Evolutionary conservation across 1,284 basidiomycete species (phyloP), one percentile per base, ranked within the genome.

Genomic region (Exsudoporus floridanus): DNA sequence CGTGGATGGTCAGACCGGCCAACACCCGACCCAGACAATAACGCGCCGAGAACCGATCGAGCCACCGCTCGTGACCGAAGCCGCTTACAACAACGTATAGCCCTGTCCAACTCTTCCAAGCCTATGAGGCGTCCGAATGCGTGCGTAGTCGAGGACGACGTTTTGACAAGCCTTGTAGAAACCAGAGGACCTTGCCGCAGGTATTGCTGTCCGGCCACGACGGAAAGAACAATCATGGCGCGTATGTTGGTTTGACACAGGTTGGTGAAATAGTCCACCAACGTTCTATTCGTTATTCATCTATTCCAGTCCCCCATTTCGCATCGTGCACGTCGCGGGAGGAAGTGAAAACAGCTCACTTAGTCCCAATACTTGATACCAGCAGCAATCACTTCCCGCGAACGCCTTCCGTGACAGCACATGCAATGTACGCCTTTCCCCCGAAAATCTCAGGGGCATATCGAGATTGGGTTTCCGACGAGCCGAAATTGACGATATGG

Each of bases 221-320:
- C 31, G 33, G 18, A 9, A 41, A 33, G 34, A 33, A 7, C 5
- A 30, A 38, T 5, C 5, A 49, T 5, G 19, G 3, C 31, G 30
- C 64, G n/a, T 34, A 81, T 82, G 57, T 87, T 82, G 18, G 87
- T 89, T 62, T 74, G 80, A 70, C 86, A 90, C 0, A 82, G 81
- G 3, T 87, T 88, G 1, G 87, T 90, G 70, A 94, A 93, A 70
- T 83, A 89, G 65, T 89, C 87, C 5, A 86, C 81, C 63, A 87
- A 90, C 8, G 76, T 82, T 41, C 93, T 94, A 62, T 95, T 97
- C 41, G 94, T 95, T 64, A 98, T 98, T 94, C 94, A 97, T 60
- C 84, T 87, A 33, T 48, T 30, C 16, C 25, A 8, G 10, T 46
- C 14, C 19, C 41, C 37, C 1, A 16, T 45, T 53, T 19, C 31